Evolutionary conservation across 352 stramenopile genomes (phyloP).

Genomic region (Pythium sukuiense): DNA sequence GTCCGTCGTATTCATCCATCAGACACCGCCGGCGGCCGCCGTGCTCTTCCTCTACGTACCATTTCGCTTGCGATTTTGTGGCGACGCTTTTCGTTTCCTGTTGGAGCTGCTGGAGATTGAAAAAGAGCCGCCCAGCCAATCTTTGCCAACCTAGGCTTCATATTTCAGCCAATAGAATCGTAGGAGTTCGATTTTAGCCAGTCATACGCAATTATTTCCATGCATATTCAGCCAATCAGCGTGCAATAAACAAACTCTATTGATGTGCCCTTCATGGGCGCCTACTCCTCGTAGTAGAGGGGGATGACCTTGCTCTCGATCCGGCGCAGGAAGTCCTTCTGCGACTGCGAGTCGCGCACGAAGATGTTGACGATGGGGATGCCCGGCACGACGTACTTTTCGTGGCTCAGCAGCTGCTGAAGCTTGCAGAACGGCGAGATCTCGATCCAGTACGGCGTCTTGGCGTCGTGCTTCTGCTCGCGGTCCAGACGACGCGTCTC

Average conservation of each 20-base stretch:
- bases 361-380: constrained; percentile 86
- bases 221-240: constrained; percentile 10
- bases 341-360: constrained; percentile 61
- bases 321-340: constrained; percentile 61
- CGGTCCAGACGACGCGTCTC: constrained; percentile 58
- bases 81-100: constrained; percentile 1
- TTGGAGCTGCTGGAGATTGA: constrained; percentile 5
- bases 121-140: constrained; percentile 21
- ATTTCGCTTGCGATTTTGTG: constrained; percentile 3
- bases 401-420: constrained; percentile 63
- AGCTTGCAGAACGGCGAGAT: constrained; percentile 82
- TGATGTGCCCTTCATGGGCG: constrained; percentile 2
- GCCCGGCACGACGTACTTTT: constrained; percentile 80
- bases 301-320: constrained; percentile 63
- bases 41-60: not conserved
- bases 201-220: constrained; percentile 21
- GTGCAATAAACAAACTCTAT: constrained; percentile 4
- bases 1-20: not conserved
- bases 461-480: constrained; percentile 76
- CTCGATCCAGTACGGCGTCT: constrained; percentile 77
- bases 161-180: constrained; percentile 28
- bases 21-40: not conserved
- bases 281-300: constrained; percentile 35
- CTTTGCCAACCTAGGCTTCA: not conserved
- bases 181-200: not conserved